Evolutionary conservation across 768 basidiomycete genomes (phyloP), one percentile per base, ranked within the genome.

Genomic region (Lactifluus rugatus): DNA sequence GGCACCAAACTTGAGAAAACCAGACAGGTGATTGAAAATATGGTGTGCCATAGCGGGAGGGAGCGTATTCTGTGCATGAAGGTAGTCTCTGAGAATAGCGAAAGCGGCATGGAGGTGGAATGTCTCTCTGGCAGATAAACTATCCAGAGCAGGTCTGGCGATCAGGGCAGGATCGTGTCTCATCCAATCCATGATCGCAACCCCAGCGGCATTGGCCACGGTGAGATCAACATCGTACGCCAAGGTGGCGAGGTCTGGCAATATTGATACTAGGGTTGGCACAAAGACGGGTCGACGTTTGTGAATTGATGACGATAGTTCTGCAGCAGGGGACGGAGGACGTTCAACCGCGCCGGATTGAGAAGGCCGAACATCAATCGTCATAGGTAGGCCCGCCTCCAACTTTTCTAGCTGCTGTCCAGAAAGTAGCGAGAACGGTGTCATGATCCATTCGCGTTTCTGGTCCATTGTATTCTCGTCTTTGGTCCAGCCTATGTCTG

Each of bases 401-500:
- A 82, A 59, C 9, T 74, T 76, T 65, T 83, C 83, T 5, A 86
- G 61, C 57, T 84, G 79, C 36, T 75, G 70, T 2, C 73, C 74
- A 0, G 87, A 82, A 0, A 89, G 70, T 16, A 87, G 72, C 4
- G 85, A 82, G 62, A 89, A 76, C 1, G 87, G 87, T 4, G 81
- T 84, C 65, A 73, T 74, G 58, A 81, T 75, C 76, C 81, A 76
- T 64, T 82, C 78, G 26, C 76, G 73, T 57, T 79, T 76, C 52
- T 79, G 78, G 64, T 87, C 81, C 9, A 76, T 71, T 10, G 76
- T 69, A 2, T 71, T 72, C 54, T 81, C 77, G 31, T 86, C 83
- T 39, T 84, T 77, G 5, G 76, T 78, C 86, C 87, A 91, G 14
- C 87, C 87, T 49, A 91, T 82, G 57, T 89, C 85, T 1, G 80